Evolutionary conservation across 257 asterid genomes (phyloP).

Genomic region (Asclepias syriaca): DNA sequence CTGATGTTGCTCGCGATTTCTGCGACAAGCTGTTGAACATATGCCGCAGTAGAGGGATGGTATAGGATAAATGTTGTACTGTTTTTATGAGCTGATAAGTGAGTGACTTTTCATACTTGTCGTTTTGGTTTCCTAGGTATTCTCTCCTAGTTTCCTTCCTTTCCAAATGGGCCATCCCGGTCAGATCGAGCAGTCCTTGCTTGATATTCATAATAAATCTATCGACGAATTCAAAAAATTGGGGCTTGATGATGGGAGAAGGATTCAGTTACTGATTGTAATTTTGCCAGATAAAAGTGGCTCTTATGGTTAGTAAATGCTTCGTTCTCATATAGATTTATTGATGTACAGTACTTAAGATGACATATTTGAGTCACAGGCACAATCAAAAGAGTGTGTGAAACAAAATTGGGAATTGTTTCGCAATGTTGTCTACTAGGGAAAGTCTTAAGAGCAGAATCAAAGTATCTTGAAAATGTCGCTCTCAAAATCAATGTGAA

Average conservation of each 20-base stretch:
- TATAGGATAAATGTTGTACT: constrained; percentile 18
- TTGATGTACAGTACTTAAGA: constrained; percentile 1
- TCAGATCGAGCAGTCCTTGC: constrained; percentile 40
- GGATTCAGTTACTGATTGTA: constrained; percentile 58
- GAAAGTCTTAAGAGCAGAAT: constrained; percentile 19
- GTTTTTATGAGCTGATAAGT: not conserved
- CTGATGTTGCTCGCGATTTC: constrained; percentile 19
- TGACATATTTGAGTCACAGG: constrained; percentile 32
- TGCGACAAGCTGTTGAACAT: constrained; percentile 36
- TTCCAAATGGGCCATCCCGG: constrained; percentile 13
- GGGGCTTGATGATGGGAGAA: not conserved
- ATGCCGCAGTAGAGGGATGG: constrained; percentile 81
- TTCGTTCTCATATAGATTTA: not conserved
- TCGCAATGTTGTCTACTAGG: constrained; percentile 75
- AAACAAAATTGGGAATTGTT: constrained; percentile 77
- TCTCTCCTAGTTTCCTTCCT: constrained; percentile 24
- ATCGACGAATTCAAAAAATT: not conserved
- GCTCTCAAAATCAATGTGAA: constrained; percentile 76
- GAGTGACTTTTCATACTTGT: not conserved
- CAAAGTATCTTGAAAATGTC: constrained; percentile 65
- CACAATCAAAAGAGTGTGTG: constrained; percentile 62
- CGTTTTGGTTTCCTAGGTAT: constrained; percentile 32
- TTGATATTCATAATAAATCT: constrained; percentile 26
- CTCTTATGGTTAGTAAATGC: constrained; percentile 47
- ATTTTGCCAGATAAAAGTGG: constrained; percentile 64